These are phyloP conservation scores for Sporothrix sp. DNA, from an alignment of 2,329 filamentous ascomycete species.

Conservation along the genomic window DNA sequence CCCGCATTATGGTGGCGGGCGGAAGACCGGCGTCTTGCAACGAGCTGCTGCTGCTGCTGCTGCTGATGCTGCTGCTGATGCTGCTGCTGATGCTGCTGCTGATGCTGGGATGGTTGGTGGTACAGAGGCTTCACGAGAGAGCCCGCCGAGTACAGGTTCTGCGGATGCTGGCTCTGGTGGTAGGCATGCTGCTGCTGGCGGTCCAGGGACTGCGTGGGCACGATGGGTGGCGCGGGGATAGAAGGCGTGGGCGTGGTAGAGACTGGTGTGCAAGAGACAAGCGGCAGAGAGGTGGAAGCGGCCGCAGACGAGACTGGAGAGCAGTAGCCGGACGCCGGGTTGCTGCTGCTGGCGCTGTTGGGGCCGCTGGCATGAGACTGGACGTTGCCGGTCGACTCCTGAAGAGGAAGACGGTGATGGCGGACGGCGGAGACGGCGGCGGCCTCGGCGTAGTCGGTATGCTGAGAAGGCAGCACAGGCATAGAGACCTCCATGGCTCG, in stretches of 20 bases:
- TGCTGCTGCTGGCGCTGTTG: slow-evolving; percentile 9
- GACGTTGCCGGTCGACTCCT: slow-evolving; percentile 43
- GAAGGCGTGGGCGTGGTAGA: slow-evolving; percentile 26
- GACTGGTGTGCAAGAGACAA: slow-evolving; percentile 20
- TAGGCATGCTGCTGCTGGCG: slow-evolving; percentile 16
- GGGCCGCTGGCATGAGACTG: slow-evolving; percentile 25
- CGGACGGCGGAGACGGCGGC: slow-evolving; percentile 35
- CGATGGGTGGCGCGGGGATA: slow-evolving; percentile 34
- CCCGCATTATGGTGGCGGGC: slow-evolving; percentile 6
- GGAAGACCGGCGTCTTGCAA: slow-evolving; percentile 9
- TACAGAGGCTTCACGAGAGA: slow-evolving; percentile 13
- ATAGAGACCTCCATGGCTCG: slow-evolving; percentile 32
- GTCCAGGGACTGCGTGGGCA: slow-evolving; percentile 42
- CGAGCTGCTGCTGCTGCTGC: slow-evolving; percentile 11
- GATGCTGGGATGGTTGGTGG: slow-evolving; percentile 19
- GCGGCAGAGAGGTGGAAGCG: slow-evolving; percentile 10
- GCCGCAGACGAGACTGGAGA: slow-evolving; percentile 25
- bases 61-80: slow-evolving; percentile 15
- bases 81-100: slow-evolving; percentile 24
- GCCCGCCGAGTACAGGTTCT: slow-evolving; percentile 9
- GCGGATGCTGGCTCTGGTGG: slow-evolving; percentile 11
- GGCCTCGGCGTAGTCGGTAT: slow-evolving; percentile 34
- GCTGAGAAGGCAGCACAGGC: slow-evolving; percentile 41
- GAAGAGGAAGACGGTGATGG: slow-evolving; percentile 38
- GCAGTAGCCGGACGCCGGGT: slow-evolving; percentile 34